Conservation (phyloP, 495 filamentous ascomycete species). For the Talaromyces stipitatus region DNA sequence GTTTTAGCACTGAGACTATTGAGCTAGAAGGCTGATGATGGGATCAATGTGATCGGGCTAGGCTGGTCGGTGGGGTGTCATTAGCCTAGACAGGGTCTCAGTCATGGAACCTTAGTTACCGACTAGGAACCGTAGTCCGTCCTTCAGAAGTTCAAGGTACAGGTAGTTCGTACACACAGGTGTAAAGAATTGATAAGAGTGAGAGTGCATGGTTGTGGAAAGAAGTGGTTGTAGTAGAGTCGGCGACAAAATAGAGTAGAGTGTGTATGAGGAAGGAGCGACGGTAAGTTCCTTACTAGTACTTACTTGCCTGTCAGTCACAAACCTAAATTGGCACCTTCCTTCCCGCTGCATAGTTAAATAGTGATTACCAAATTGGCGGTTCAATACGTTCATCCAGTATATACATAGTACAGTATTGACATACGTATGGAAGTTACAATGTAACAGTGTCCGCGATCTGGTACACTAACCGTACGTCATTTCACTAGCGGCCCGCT, state of each 20-base stretch:
- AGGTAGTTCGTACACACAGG: no score
- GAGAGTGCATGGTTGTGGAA: neutral
- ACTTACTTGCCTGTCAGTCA: neutral
- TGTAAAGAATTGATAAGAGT: no score
- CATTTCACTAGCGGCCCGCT: conserved; percentile 2
- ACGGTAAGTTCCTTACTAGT: no score
- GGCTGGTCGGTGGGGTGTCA: neutral
- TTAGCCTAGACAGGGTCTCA: neutral
- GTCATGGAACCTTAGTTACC: no score
- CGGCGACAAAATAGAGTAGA: neutral
- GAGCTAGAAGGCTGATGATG: neutral
- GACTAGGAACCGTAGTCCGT: no score
- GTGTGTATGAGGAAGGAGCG: neutral
- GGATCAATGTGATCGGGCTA: neutral
- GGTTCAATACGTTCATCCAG: no score
- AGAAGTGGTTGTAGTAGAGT: neutral
- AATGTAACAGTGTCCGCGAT: no score
- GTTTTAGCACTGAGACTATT: neutral
- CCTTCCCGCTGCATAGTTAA: neutral
- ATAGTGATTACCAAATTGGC: no score
- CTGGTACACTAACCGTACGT: neutral
- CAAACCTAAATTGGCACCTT: neutral
- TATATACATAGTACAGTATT: neutral
- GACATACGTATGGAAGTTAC: neutral
- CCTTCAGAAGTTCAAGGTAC: no score